phyloP scores from a whole-genome alignment of 2,329 filamentous ascomycete species.

The Aspergillus oerlinghausenensis region DNA sequence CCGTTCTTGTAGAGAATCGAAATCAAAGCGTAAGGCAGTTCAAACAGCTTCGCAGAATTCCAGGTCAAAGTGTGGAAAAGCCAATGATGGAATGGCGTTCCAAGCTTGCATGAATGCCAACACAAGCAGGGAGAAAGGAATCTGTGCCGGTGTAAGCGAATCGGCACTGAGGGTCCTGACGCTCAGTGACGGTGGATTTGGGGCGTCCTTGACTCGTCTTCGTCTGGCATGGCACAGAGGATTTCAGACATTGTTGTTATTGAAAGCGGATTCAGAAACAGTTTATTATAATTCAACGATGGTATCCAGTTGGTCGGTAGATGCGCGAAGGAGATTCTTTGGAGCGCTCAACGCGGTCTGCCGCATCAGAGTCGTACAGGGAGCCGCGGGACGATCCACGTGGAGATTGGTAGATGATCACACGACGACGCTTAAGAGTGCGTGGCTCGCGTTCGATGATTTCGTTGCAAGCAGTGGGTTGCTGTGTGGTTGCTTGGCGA shows the following conservation, averaged over 20 bases:
- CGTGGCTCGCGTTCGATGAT: constrained; percentile 27
- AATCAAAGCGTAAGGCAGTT: background rate
- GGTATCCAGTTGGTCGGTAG: constrained; percentile 27
- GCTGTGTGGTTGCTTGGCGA: constrained; percentile 20
- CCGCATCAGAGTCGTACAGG: constrained; percentile 31
- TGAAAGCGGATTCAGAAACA: background rate
- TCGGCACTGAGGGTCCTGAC: background rate
- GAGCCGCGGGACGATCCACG: constrained; percentile 33
- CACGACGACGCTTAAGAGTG: constrained; percentile 22
- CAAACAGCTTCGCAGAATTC: background rate
- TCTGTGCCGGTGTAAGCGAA: background rate
- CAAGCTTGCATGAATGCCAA: background rate
- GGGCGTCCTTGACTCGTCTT: background rate
- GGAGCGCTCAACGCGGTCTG: constrained; percentile 30
- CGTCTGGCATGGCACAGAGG: background rate
- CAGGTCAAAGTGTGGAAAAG: background rate
- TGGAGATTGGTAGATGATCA: constrained; percentile 34
- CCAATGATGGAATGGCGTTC: background rate
- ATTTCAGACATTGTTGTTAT: background rate
- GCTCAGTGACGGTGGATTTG: background rate
- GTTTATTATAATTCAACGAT: constrained; percentile 18
- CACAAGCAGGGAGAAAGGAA: background rate
- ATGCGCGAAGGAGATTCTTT: constrained; percentile 26
- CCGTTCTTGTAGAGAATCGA: background rate
- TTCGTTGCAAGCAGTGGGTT: constrained; percentile 12